Percentiles rank a stretch among this genome's conserved stretches.
Conservation (phyloP, 306 rosid species). For the Dryas octopetala region DNA sequence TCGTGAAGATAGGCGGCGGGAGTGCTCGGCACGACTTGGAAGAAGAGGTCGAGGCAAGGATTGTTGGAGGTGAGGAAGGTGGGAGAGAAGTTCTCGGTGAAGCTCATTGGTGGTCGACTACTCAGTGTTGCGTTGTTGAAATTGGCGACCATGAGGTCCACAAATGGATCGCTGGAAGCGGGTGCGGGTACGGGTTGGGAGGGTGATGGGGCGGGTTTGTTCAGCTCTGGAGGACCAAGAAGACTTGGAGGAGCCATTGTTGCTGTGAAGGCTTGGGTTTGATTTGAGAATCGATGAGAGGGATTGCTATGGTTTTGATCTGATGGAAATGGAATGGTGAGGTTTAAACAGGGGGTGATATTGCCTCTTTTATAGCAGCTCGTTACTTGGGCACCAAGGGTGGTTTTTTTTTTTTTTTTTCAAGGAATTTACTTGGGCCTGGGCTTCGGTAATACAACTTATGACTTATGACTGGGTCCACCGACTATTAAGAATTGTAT, state of each 20-base stretch:
- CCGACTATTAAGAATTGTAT: too few species aligned
- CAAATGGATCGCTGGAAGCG: slow-evolving; percentile 29
- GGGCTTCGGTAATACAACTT: too few species aligned
- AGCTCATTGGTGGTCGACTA: slow-evolving; percentile 18
- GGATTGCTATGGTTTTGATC: neutral
- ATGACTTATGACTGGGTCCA: too few species aligned
- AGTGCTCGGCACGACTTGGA: slow-evolving; percentile 46
- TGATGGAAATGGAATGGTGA: too few species aligned
- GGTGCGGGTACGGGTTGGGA: neutral
- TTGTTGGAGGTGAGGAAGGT: neutral
- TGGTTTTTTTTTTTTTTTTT: too few species aligned
- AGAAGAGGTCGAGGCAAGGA: slow-evolving; percentile 2
- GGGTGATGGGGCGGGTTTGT: neutral
- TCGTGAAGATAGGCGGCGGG: slow-evolving; percentile 17
- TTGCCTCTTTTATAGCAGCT: neutral
- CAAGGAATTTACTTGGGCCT: too few species aligned
- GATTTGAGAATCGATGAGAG: neutral
- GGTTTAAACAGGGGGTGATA: too few species aligned
- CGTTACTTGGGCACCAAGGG: neutral
- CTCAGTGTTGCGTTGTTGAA: slow-evolving; percentile 28
- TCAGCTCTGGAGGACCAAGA: slow-evolving; percentile 59
- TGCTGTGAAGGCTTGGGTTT: neutral
- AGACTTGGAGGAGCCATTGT: slow-evolving; percentile 47
- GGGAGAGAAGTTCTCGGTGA: slow-evolving; percentile 21
- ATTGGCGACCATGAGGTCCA: slow-evolving; percentile 36